A percentile compares a stretch with the other conserved stretches of the same genome.
Conservation (phyloP, 306 rosid species). For the Fragaria nilgerrensis region DNA sequence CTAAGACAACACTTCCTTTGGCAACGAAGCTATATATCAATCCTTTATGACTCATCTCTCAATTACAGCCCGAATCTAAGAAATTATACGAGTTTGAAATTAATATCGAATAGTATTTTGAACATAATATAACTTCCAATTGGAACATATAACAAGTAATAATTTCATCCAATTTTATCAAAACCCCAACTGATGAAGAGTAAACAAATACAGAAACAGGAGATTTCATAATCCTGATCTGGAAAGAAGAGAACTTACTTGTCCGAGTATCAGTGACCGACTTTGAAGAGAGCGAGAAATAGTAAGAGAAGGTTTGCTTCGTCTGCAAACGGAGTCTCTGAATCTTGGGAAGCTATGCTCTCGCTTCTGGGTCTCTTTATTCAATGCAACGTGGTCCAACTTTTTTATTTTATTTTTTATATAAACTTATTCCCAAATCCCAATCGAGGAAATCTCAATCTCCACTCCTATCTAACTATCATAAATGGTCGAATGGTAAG, state of each 20-base stretch:
- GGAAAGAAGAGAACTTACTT: conserved; percentile 10
- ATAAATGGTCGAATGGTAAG: too few relatives aligned
- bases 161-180: neutral
- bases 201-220: neutral
- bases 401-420: too few relatives aligned
- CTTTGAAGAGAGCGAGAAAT: neutral
- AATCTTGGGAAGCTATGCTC: neutral
- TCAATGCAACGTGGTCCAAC: too few relatives aligned
- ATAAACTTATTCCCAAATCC: too few relatives aligned
- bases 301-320: conserved; percentile 16
- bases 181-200: neutral
- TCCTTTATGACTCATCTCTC: conserved; percentile 82
- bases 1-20: conserved; percentile 82
- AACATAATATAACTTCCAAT: neutral
- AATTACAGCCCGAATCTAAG: neutral
- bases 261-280: neutral
- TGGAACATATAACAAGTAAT: too few relatives aligned
- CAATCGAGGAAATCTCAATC: too few relatives aligned
- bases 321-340: neutral
- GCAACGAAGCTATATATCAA: conserved; percentile 96
- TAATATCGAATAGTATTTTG: neutral
- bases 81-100: neutral
- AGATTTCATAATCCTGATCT: neutral
- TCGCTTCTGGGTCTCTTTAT: neutral
- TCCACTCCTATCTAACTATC: too few relatives aligned